Percentiles rank a stretch among this genome's conserved stretches.
phyloP scores from a whole-genome alignment of 192 early-diverging fungal genomes.

The Coemansia erecta region DNA sequence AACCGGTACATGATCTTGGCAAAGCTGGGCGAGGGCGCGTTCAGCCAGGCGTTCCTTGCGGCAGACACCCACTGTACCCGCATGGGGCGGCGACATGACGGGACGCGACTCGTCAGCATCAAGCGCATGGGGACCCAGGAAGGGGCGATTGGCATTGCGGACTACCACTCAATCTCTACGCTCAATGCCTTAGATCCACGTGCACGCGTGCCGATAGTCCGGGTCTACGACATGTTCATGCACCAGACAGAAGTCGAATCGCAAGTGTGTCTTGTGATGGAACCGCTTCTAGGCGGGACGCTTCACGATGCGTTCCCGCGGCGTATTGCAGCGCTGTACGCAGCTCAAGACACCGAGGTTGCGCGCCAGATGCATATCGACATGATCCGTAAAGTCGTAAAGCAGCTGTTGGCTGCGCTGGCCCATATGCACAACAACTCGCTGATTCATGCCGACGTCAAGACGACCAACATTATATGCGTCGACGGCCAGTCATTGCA shows the following conservation, averaged over 20 bases:
- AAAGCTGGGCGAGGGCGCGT: constrained; percentile 51
- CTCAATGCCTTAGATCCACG: constrained; percentile 44
- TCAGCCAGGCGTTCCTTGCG: constrained; percentile 48
- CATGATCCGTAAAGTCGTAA: constrained; percentile 76
- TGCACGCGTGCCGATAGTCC: constrained; percentile 38
- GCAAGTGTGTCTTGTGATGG: constrained; percentile 48
- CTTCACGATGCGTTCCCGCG: constrained; percentile 49
- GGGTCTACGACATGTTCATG: constrained; percentile 37
- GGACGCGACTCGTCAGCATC: constrained; percentile 37
- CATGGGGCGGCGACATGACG: constrained; percentile 46
- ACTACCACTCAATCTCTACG: constrained; percentile 42
- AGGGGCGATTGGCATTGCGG: constrained; percentile 42
- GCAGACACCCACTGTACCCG: constrained; percentile 36
- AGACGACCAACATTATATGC: constrained; percentile 85
- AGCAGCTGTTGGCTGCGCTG: constrained; percentile 82
- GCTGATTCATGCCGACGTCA: constrained; percentile 89
- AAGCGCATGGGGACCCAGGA: constrained; percentile 46
- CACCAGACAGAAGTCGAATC: constrained; percentile 12
- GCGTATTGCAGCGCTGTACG: constrained; percentile 32
- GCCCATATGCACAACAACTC: constrained; percentile 80
- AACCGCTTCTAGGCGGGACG: constrained; percentile 44
- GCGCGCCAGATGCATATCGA: constrained; percentile 45
- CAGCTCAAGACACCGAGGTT: constrained; percentile 29
- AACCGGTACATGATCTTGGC: constrained; percentile 44
- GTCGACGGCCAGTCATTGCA: constrained; percentile 70